These are phyloP conservation scores for Pseudopediastrum boryanum DNA, from an alignment of 139 green algal species.

Conservation along the genomic window DNA sequence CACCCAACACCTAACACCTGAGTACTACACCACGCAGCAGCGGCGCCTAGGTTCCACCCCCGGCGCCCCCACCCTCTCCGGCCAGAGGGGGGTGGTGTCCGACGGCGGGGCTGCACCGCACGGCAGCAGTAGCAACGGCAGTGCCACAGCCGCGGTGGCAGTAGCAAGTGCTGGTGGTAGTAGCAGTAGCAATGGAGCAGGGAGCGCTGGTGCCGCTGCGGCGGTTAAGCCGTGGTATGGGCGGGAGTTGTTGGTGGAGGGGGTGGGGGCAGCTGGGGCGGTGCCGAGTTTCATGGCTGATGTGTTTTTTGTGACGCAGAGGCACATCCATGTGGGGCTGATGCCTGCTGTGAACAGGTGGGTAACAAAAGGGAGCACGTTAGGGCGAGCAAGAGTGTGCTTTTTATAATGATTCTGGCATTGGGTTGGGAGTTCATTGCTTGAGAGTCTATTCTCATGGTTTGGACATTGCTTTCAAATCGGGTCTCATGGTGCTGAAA, in stretches of 20 bases:
- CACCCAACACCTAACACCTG: conserved; percentile 43
- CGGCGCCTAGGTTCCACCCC: conserved; percentile 35
- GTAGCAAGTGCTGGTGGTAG: background rate
- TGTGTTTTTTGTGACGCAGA: conserved; percentile 75
- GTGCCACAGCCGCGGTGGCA: background rate
- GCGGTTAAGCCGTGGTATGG: conserved; percentile 5
- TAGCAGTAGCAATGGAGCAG: background rate
- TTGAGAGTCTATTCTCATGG: too few relatives aligned
- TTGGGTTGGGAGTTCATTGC: too few relatives aligned
- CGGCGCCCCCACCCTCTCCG: conserved; percentile 26
- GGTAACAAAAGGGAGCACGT: too few relatives aligned
- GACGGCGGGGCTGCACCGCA: background rate
- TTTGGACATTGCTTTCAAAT: too few relatives aligned
- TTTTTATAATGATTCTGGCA: too few relatives aligned
- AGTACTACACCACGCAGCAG: conserved; percentile 47
- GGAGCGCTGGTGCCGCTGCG: background rate
- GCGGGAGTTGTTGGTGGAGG: conserved; percentile 5
- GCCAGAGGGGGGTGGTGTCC: background rate
- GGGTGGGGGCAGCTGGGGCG: conserved; percentile 15
- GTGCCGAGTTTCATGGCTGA: conserved; percentile 74
- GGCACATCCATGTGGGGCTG: conserved; percentile 56
- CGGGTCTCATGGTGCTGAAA: too few relatives aligned
- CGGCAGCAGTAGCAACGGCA: background rate
- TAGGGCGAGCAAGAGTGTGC: too few relatives aligned
- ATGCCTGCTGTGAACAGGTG: conserved; percentile 57